Evolutionary conservation across 306 rosid species (phyloP), one percentile per base, ranked within the genome.

Genomic region (Cicer pinnatifidum): DNA sequence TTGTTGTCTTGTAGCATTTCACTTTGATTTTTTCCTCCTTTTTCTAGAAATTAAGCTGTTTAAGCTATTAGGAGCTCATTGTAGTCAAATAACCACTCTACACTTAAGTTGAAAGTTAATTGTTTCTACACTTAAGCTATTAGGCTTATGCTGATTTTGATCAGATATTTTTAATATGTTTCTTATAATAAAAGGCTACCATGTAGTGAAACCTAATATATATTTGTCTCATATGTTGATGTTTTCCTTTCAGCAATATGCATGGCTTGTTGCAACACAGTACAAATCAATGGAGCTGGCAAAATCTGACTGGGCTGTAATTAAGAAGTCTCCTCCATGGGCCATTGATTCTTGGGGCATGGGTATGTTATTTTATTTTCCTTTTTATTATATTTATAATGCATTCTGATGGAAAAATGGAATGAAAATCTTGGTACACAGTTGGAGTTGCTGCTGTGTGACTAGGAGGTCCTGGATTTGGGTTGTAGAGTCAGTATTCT

Each of bases 261-360:
- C 96, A 51, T 94, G 99, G 99, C 99, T 94, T 79, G 82, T 94
- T 84, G 99, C 90, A 78, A 23, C 96, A 58, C 99, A 94, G 67
- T 94, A 94, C 90, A 94, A 94, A 84, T 71, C 99, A 47, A 80
- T 78, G 89, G 99, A 94, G 82, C 80, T 91, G 83, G 79, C 82
- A 73, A 94, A 94, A 84, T 94, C 97, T 53, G 99, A 94, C 88
- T 90, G 91, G 97, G 90, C 85, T 72, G 90, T 75, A 13, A 78
- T 94, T 13, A 90, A 86, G 85, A 94, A 91, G 84, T 91, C 96
- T 84, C 97, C 99, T 72, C 90, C 93, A 12, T 94, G 97, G 96
- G 78, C 97, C 82, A 84, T 88, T 79, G 99, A 94, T 88, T 94
- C 99, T 78, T 94, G 99, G 99, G 99, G 99, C 51, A 84, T 94